Conservation (phyloP, 2,329 filamentous ascomycete species). For the Neurospora sp. region DNA sequence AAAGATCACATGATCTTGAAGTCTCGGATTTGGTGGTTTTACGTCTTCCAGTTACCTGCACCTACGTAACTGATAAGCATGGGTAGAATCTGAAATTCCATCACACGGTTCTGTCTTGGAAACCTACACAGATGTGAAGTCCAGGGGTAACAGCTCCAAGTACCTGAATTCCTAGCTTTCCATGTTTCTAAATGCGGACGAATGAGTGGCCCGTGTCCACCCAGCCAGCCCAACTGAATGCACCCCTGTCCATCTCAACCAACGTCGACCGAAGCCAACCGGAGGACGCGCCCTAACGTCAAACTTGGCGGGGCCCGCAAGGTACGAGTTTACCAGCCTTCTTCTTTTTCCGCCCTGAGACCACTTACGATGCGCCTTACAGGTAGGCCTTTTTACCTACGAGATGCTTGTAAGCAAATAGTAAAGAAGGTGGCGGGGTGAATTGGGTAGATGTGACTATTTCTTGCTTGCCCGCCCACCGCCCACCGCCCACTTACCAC, state of each 20-base stretch:
- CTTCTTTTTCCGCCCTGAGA: background rate
- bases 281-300: background rate
- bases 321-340: background rate
- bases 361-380: background rate
- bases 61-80: background rate
- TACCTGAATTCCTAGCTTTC: background rate
- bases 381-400: background rate
- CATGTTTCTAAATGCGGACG: background rate
- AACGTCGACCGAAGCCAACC: background rate
- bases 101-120: background rate
- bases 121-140: background rate
- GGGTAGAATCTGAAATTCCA: background rate
- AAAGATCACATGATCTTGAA: background rate
- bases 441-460: background rate
- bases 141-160: background rate
- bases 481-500: background rate
- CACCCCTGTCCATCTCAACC: background rate
- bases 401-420: background rate
- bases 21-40: background rate
- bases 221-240: background rate
- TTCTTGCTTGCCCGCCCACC: background rate
- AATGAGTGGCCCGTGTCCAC: background rate
- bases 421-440: background rate
- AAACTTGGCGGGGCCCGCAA: background rate
- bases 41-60: background rate